These are phyloP conservation scores for Malus orientalis DNA, from an alignment of 306 rosid genomes.

Conservation along the genomic window DNA sequence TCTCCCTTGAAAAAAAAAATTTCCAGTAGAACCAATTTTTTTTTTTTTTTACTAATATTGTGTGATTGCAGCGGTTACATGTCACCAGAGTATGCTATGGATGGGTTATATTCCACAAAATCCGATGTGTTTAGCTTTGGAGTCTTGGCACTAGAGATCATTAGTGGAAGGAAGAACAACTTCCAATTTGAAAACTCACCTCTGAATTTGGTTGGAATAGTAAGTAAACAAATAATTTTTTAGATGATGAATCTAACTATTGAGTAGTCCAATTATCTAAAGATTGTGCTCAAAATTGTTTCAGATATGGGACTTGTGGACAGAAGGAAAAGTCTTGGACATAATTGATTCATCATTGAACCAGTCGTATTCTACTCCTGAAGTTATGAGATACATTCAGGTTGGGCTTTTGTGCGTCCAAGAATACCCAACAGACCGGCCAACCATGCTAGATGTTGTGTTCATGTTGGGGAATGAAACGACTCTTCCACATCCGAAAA, in stretches of 20 bases:
- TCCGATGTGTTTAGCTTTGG: neutral
- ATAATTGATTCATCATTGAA: constrained; percentile 27
- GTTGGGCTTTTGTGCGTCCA: constrained; percentile 54
- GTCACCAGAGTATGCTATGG: constrained; percentile 31
- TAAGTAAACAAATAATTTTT: too few relatives aligned
- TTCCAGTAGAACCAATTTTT: neutral
- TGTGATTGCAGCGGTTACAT: constrained; percentile 22
- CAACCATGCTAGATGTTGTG: constrained; percentile 48
- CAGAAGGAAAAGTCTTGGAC: constrained; percentile 16
- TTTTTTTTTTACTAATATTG: neutral
- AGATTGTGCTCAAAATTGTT: neutral
- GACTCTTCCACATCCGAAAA: constrained; percentile 7
- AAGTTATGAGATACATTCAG: constrained; percentile 50
- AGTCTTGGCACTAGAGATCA: too few relatives aligned
- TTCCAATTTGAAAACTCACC: too few relatives aligned
- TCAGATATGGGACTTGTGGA: constrained; percentile 48
- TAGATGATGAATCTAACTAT: too few relatives aligned
- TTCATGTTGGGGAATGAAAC: constrained; percentile 46
- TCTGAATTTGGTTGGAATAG: too few relatives aligned
- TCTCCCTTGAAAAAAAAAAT: neutral
- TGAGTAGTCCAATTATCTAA: too few relatives aligned
- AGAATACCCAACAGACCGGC: constrained; percentile 43
- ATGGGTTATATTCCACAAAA: constrained; percentile 25
- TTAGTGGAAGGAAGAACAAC: too few relatives aligned
- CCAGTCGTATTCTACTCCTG: constrained; percentile 8